phyloP scores from a whole-genome alignment of 345 rosid genomes.

The Kernera saxatilis region DNA sequence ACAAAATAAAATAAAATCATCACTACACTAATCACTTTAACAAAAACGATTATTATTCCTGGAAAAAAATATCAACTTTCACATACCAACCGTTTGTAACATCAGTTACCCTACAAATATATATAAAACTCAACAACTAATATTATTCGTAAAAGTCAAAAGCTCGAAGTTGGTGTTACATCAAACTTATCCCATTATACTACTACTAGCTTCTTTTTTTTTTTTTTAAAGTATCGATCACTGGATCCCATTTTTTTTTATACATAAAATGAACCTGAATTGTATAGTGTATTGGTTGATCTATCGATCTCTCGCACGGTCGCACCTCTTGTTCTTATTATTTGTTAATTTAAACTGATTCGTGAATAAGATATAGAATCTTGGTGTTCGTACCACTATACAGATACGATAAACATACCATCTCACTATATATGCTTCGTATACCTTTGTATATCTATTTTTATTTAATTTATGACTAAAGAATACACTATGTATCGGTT shows the following conservation, averaged over 20 bases:
- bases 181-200: slow-evolving; percentile 6
- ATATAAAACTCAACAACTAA: slow-evolving; percentile 6
- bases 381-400: slow-evolving; percentile 9
- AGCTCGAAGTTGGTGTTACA: slow-evolving; percentile 6
- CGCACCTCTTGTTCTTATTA: not conserved
- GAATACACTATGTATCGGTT: not conserved
- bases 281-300: not conserved
- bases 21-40: too few species aligned
- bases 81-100: not conserved
- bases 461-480: not conserved
- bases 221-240: not conserved
- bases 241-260: not conserved
- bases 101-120: slow-evolving; percentile 1
- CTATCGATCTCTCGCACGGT: not conserved
- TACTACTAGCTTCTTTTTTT: not conserved
- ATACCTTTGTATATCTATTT: not conserved
- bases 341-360: not conserved
- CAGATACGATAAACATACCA: not conserved
- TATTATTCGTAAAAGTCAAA: slow-evolving; percentile 8
- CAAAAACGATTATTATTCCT: too few species aligned
- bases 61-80: not conserved
- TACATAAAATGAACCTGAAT: not conserved
- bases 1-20: not conserved
- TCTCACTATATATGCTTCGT: not conserved
- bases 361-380: not conserved